phyloP scores from a whole-genome alignment of 805 yeast genomes.

The Sungouiozyma ichnusensis region DNA sequence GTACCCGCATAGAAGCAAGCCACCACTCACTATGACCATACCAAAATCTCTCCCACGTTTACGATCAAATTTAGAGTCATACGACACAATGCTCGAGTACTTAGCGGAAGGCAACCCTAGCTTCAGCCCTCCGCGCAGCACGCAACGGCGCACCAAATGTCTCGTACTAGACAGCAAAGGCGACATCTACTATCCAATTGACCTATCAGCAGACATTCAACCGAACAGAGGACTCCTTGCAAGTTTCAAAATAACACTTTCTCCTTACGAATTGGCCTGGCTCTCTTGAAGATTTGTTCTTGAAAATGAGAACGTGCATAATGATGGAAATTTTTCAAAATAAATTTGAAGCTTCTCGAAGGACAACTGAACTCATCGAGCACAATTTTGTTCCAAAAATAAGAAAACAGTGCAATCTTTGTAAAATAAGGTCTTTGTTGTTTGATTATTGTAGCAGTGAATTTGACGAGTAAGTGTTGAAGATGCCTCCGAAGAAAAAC shows the following conservation, averaged over 20 bases:
- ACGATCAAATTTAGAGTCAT: not conserved
- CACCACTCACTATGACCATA: not conserved
- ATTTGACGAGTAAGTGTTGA: no score
- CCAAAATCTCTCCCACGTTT: not conserved
- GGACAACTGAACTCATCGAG: not conserved
- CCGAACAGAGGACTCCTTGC: not conserved
- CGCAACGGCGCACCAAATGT: not conserved
- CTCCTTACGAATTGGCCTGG: no score
- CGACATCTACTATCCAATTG: not conserved
- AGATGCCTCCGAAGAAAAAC: slow-evolving; percentile 74
- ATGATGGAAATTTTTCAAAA: not conserved
- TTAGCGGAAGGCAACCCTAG: not conserved
- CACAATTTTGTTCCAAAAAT: no score
- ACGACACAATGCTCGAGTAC: not conserved
- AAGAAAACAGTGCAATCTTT: not conserved
- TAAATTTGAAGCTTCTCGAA: not conserved
- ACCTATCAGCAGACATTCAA: not conserved
- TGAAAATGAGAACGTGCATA: no score
- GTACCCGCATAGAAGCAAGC: not conserved
- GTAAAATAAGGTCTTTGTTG: no score
- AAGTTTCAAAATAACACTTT: no score
- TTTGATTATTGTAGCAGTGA: no score
- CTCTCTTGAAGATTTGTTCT: no score
- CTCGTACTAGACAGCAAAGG: not conserved
- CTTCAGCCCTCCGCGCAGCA: not conserved